Conservation (phyloP, 192 early-diverging fungal species). For the Tieghemiomyces parasiticus region DNA sequence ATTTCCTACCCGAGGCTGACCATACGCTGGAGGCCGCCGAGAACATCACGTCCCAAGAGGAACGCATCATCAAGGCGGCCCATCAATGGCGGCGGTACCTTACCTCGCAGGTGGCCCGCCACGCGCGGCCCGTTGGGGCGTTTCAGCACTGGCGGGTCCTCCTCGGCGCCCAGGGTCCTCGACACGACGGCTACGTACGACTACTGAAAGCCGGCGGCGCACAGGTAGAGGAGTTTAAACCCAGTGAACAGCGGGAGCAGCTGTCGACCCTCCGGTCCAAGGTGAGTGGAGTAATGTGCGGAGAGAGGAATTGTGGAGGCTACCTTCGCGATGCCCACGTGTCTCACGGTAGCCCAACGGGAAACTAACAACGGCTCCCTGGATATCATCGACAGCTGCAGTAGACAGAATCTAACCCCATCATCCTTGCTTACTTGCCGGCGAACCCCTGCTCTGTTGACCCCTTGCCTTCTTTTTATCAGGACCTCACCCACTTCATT, state of each 20-base stretch:
- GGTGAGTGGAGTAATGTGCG: too few species aligned
- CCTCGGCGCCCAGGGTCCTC: not conserved
- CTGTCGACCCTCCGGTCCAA: not conserved
- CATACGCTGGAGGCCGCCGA: not conserved
- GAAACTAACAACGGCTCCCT: too few species aligned
- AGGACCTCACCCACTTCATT: conserved; percentile 2
- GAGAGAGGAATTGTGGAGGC: too few species aligned
- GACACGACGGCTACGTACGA: not conserved
- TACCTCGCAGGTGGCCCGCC: not conserved
- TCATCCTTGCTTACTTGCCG: too few species aligned
- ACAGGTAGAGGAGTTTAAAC: not conserved
- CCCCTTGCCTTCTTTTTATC: not conserved
- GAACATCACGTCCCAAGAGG: not conserved
- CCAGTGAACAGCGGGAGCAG: not conserved
- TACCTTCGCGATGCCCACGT: too few species aligned
- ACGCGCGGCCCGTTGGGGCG: not conserved
- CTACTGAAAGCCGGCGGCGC: not conserved
- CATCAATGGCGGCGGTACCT: not conserved
- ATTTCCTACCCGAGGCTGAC: not conserved
- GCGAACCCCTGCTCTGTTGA: too few species aligned
- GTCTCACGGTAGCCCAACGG: too few species aligned
- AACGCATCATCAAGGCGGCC: not conserved
- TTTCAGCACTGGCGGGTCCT: not conserved
- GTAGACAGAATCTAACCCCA: too few species aligned
- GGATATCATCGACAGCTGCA: too few species aligned